These are phyloP conservation scores for Fusarium sp. DNA, from an alignment of 2,329 filamentous ascomycete species.

Conservation along the genomic window DNA sequence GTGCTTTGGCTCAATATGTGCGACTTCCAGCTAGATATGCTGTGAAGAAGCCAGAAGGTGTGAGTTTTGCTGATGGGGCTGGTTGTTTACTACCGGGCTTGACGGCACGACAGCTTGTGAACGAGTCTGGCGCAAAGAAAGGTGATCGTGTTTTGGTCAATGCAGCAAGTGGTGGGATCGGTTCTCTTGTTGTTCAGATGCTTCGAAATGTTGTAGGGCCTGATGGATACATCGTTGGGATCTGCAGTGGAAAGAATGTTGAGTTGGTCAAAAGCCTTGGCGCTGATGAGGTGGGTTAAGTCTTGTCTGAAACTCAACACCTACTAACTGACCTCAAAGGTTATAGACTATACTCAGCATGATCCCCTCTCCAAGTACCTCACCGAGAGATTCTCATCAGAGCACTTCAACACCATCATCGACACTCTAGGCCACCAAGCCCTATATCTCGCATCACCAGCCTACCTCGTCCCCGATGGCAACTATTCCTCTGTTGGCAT, in stretches of 20 bases:
- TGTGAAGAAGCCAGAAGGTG: constrained; percentile 49
- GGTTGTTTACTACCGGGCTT: constrained; percentile 55
- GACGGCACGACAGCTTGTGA: constrained; percentile 56
- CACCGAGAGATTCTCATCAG: neutral
- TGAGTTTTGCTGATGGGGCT: constrained; percentile 51
- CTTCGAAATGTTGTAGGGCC: neutral
- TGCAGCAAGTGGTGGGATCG: constrained; percentile 8
- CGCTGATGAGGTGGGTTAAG: neutral
- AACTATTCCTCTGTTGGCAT: constrained; percentile 14
- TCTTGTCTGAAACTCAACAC: neutral
- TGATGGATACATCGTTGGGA: neutral
- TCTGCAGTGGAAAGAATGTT: neutral
- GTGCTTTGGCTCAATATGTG: constrained; percentile 57
- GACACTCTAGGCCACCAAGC: constrained; percentile 5
- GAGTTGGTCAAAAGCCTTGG: constrained; percentile 4
- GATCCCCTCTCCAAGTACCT: neutral
- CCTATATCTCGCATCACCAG: constrained; percentile 5
- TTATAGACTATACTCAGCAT: neutral
- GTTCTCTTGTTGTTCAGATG: constrained; percentile 6
- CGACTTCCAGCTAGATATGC: constrained; percentile 52
- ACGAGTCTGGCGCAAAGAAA: constrained; percentile 52
- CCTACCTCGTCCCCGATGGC: neutral
- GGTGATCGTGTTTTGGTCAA: constrained; percentile 3
- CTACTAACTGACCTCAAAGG: neutral
- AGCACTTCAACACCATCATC: neutral